phyloP scores from a whole-genome alignment of 257 asterid species.

The Echites panduratus region DNA sequence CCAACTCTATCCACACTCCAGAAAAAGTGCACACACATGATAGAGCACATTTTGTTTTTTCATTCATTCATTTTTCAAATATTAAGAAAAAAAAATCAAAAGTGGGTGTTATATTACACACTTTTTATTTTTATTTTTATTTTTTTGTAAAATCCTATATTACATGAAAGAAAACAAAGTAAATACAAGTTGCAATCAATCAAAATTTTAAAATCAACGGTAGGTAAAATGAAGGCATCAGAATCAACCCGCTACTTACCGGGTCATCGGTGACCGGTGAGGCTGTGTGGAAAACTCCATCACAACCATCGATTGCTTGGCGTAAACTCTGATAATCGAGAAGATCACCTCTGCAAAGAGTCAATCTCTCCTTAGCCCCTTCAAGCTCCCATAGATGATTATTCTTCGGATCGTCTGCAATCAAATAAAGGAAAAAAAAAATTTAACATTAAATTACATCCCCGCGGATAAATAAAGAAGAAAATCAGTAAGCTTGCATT shows the following conservation, averaged over 20 bases:
- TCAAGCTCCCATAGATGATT: constrained; percentile 66
- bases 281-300: constrained; percentile 96
- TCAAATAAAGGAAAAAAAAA: background rate
- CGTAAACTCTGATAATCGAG: constrained; percentile 64
- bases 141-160: background rate
- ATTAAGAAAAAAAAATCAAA: background rate
- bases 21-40: background rate
- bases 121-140: too few species aligned
- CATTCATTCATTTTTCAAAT: background rate
- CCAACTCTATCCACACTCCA: background rate
- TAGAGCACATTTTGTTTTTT: background rate
- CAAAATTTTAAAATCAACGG: background rate
- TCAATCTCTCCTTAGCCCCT: constrained; percentile 82
- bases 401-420: constrained; percentile 74
- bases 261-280: constrained; percentile 94
- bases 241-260: constrained; percentile 27
- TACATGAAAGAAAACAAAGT: too few species aligned
- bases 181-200: background rate
- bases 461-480: too few species aligned
- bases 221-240: background rate
- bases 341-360: constrained; percentile 69
- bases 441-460: too few species aligned
- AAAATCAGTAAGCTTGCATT: too few species aligned
- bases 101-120: too few species aligned
- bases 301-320: constrained; percentile 81